phyloP scores from a whole-genome alignment of 108 stramenopile species.

The Seminavis robusta region DNA sequence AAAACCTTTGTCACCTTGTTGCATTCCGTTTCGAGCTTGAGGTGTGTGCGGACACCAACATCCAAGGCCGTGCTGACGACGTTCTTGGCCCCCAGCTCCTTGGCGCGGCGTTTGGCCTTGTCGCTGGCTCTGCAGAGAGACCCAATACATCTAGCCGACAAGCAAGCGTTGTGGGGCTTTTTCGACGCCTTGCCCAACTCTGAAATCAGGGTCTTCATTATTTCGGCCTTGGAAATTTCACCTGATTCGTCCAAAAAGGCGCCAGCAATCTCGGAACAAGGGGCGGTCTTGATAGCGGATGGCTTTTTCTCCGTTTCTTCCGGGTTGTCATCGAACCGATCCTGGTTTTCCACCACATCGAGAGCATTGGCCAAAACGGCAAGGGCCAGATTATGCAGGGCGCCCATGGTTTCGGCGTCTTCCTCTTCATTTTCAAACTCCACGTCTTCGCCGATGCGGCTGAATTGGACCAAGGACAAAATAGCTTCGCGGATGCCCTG shows the following conservation, averaged over 20 bases:
- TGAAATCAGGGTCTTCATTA: conserved; percentile 67
- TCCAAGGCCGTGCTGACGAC: conserved; percentile 78
- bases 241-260: conserved; percentile 63
- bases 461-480: conserved; percentile 64
- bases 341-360: conserved; percentile 55
- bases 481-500: conserved; percentile 80
- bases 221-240: conserved; percentile 58
- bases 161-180: conserved; percentile 83
- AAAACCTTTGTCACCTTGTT: conserved; percentile 32
- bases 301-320: conserved; percentile 26
- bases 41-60: conserved; percentile 75
- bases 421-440: conserved; percentile 36
- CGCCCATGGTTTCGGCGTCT: conserved; percentile 50
- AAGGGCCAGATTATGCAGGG: conserved; percentile 77
- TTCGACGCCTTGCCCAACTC: conserved; percentile 71
- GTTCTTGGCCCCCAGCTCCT: conserved; percentile 79
- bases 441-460: conserved; percentile 66
- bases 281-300: conserved; percentile 27
- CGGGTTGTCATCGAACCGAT: conserved; percentile 30
- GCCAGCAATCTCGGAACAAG: conserved; percentile 42
- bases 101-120: conserved; percentile 61
- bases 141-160: conserved; percentile 78
- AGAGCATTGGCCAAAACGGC: conserved; percentile 81
- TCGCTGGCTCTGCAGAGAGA: conserved; percentile 71
- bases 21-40: conserved; percentile 68